A percentile compares a stretch with the other conserved stretches of the same genome.
These are phyloP conservation scores for Xylaria sp. DNA, from an alignment of 2,329 filamentous ascomycete genomes.

Conservation along the genomic window DNA sequence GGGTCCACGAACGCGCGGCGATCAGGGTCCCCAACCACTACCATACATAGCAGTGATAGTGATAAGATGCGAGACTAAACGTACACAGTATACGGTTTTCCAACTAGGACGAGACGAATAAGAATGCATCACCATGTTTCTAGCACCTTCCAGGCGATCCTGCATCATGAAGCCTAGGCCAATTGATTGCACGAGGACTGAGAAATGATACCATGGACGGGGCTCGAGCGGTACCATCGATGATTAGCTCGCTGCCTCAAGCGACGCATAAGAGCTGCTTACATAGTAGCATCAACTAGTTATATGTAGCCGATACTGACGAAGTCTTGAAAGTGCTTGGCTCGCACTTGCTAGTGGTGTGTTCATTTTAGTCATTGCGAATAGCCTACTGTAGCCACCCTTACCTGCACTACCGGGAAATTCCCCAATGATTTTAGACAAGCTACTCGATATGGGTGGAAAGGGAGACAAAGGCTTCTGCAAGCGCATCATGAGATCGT, in stretches of 20 bases:
- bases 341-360: slow-evolving; percentile 14
- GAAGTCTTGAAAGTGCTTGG: slow-evolving; percentile 16
- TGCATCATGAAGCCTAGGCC: slow-evolving; percentile 6
- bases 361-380: slow-evolving; percentile 23
- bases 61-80: slow-evolving; percentile 17
- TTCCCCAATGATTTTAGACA: background rate
- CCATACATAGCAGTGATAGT: slow-evolving; percentile 22
- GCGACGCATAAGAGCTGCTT: slow-evolving; percentile 9
- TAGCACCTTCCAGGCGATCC: slow-evolving; percentile 21
- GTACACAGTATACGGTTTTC: slow-evolving; percentile 30
- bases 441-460: background rate
- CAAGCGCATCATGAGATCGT: slow-evolving; percentile 32
- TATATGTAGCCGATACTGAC: slow-evolving; percentile 18
- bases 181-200: slow-evolving; percentile 18
- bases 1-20: slow-evolving; percentile 16
- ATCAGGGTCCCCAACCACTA: slow-evolving; percentile 24
- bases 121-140: slow-evolving; percentile 26
- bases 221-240: slow-evolving; percentile 15
- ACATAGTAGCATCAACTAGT: slow-evolving; percentile 9
- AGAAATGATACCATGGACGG: slow-evolving; percentile 21
- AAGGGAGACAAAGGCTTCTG: slow-evolving; percentile 5
- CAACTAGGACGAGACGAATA: slow-evolving; percentile 16
- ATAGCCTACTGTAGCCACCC: background rate
- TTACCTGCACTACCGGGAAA: background rate
- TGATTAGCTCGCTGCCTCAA: slow-evolving; percentile 29